Evolutionary conservation across 768 basidiomycete genomes (phyloP).

Genomic region (Collybia mongolica): DNA sequence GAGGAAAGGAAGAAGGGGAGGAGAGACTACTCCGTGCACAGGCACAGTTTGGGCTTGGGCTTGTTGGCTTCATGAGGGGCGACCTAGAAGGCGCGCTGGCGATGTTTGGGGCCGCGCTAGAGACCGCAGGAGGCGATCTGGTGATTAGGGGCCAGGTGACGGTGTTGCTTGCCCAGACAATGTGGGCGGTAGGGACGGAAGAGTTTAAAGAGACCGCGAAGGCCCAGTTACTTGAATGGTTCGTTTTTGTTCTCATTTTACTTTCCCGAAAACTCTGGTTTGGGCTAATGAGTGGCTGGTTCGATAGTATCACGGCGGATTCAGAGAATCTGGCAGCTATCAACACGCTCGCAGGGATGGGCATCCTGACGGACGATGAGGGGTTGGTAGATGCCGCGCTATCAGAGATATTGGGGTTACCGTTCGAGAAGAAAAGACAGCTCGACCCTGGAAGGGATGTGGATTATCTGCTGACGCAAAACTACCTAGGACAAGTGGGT

Average conservation of each 20-base stretch:
- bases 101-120: conserved; percentile 66
- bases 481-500: conserved; percentile 71
- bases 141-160: conserved; percentile 63
- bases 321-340: conserved; percentile 80
- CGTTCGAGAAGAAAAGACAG: conserved; percentile 59
- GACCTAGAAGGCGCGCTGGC: conserved; percentile 62
- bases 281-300: conserved; percentile 1
- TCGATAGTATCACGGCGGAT: conserved; percentile 68
- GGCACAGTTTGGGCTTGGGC: conserved; percentile 66
- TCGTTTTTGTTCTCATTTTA: conserved; percentile 20
- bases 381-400: conserved; percentile 83
- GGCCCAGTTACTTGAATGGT: conserved; percentile 82
- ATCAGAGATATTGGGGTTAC: conserved; percentile 72
- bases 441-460: conserved; percentile 74
- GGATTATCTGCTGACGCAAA: conserved; percentile 67
- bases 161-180: conserved; percentile 78
- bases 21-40: conserved; percentile 50
- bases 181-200: conserved; percentile 80
- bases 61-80: conserved; percentile 67
- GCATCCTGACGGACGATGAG: conserved; percentile 76
- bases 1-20: conserved; percentile 30
- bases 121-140: conserved; percentile 46
- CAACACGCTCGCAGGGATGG: conserved; percentile 86
- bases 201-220: conserved; percentile 80
- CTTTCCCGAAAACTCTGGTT: neutral